Evolutionary conservation across 495 filamentous ascomycete species (phyloP), one percentile per base, ranked within the genome.

Genomic region (Podospora fimiseda): DNA sequence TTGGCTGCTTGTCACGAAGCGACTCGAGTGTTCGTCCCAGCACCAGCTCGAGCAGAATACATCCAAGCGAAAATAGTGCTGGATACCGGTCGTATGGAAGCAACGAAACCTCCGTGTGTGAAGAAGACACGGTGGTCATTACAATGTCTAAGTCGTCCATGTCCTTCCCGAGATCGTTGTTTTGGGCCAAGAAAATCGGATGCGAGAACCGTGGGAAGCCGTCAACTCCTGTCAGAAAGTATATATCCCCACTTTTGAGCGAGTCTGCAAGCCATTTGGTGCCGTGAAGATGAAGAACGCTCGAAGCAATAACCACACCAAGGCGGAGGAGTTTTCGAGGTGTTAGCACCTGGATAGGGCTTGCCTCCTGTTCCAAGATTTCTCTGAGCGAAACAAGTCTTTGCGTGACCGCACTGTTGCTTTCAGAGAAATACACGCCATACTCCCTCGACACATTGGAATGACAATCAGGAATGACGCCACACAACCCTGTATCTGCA

Each of bases 271-370:
- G 48, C 62, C 64, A 67, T 3, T 62, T 60, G 2, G 60, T 64
- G 9, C 49, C 51, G 22, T 69, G 55, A 16, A 69, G 56, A 24
- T 64, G 60, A 14, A 69, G 56, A 13, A 64, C 41, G 16, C 58
- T 65, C 3, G 58, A 60, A 21, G 64, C 51, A 1, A 69, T 50
- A 19, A 62, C 48, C 22, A 58, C 53, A 0, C 61, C 63, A 24
- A 69, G 51, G 13, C 52, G 52, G 27, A 61, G 56, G n/a, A 62
- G 57, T 33, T 64, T 27, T 36, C 44, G 24, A 15, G 45, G 30
- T 2, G 43, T 45, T 18, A 24, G 51, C 23, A 23, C 43, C 36
- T 18, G 43, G 9, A 23, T 21, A 1, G 18, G 36, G 3, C 14
- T 52, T 6, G 44, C 46, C 13, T 48, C 15, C 11, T 46, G 44